A percentile compares a stretch with the other conserved stretches of the same genome.
phyloP scores from a whole-genome alignment of 2,329 filamentous ascomycete genomes.

The Sporothrix mexicana region DNA sequence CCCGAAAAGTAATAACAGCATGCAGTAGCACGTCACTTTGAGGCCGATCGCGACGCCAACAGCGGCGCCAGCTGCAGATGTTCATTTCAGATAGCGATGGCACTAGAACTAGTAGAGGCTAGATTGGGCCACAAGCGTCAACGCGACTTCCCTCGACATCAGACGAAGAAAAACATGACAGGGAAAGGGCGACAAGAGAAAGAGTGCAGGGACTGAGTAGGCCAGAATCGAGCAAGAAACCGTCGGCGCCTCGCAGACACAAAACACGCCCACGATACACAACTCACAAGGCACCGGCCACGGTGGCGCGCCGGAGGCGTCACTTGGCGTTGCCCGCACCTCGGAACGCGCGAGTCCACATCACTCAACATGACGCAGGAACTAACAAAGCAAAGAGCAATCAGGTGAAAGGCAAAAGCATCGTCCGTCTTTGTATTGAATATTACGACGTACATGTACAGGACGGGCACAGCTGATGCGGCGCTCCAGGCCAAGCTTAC shows the following conservation, averaged over 20 bases:
- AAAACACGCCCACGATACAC: not conserved
- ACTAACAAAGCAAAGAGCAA: no score
- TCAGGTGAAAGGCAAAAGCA: not conserved
- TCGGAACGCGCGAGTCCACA: not conserved
- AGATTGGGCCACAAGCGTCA: slow-evolving; percentile 9
- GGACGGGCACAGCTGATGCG: not conserved
- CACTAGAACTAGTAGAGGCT: slow-evolving; percentile 15
- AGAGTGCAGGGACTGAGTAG: not conserved
- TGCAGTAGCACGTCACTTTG: slow-evolving; percentile 27
- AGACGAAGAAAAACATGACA: slow-evolving; percentile 11
- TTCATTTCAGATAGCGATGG: slow-evolving; percentile 34
- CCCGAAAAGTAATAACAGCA: slow-evolving; percentile 28
- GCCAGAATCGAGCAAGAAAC: not conserved
- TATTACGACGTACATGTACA: no score
- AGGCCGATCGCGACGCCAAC: not conserved
- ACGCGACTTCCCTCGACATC: slow-evolving; percentile 9
- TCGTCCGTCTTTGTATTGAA: slow-evolving; percentile 4
- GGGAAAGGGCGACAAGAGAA: not conserved
- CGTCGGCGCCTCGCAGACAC: not conserved
- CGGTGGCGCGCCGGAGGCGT: not conserved
- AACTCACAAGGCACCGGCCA: not conserved
- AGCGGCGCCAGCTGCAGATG: slow-evolving; percentile 21
- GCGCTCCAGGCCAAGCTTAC: not conserved
- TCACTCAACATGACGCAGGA: not conserved
- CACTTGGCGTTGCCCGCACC: slow-evolving; percentile 2